Conservation (phyloP, 2,329 filamentous ascomycete species). For the Blumeria graminis region DNA sequence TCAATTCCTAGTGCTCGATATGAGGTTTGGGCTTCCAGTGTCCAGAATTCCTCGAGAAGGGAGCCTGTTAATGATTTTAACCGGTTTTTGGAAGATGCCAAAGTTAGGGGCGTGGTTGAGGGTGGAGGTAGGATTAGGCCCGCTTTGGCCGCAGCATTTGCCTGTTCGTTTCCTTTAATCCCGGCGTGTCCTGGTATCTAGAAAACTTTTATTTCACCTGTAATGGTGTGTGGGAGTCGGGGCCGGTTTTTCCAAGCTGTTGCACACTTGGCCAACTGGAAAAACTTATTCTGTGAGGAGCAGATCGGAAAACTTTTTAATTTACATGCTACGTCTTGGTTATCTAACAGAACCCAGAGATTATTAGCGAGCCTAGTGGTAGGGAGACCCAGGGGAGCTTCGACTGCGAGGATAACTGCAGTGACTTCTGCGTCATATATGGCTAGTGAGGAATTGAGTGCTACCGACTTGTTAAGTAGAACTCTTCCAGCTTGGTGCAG, state of each 20-base stretch:
- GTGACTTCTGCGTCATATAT: neutral
- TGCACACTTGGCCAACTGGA: neutral
- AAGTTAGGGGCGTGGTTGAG: too few species aligned
- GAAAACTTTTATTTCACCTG: neutral
- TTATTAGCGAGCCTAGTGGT: neutral
- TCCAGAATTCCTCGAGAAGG: too few species aligned
- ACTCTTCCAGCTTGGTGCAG: too few species aligned
- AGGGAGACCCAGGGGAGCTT: neutral
- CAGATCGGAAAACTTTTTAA: neutral
- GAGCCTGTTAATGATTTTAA: too few species aligned
- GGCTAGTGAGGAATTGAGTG: neutral
- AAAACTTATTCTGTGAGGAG: neutral
- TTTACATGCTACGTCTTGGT: neutral
- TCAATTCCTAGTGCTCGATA: too few species aligned
- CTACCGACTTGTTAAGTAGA: too few species aligned
- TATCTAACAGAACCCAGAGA: neutral
- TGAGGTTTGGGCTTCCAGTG: too few species aligned
- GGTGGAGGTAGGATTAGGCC: neutral
- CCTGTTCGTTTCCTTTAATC: neutral
- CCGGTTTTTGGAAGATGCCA: too few species aligned
- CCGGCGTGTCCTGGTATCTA: neutral
- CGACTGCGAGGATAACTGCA: neutral
- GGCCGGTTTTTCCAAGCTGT: neutral
- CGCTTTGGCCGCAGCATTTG: neutral
- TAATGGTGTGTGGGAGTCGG: neutral